Base-by-base conservation (phyloP, 2,329 filamentous ascomycete genomes). In the Salinomyces thailandicus region DNA sequence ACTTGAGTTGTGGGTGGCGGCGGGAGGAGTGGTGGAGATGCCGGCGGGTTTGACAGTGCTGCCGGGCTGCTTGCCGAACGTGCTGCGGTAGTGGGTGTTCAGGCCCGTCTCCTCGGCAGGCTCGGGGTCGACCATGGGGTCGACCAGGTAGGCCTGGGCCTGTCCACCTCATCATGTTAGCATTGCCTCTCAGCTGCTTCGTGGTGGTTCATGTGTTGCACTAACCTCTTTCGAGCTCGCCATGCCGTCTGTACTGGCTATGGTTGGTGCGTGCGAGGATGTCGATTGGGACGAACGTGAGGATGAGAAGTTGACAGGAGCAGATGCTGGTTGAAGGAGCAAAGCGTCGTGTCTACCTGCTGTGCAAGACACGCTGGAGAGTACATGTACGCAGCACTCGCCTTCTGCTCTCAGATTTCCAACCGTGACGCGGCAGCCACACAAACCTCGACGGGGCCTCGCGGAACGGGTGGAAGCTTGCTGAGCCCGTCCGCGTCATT, bases 61-160 rank as follows among this genome's bases (percentile, higher is more conserved):
- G 22, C 22, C n/a, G 9, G 22, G 22, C 4, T 26, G 22, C 22
- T 26, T 26, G 31, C 58, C 60, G 44, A 65, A 66, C 6, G 65
- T 67, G 32, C 62, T 63, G 38, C 62, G 59, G 50, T 76, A 72
- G 44, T 74, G 73, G 3, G 67, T 65, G 40, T 73, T 73, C n/a
- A 72, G 72, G 5, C 79, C 77, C 32, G 75, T 80, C 53, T 81
- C 75, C 43, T 79, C 72, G 42, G 68, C 74, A 11, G 80, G 80
- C 43, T 82, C 76, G 7, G 77, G 77, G 15, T 70, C 78, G 49
- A 68, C 76, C 43, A 85, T 64, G 45, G 81, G 81, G 49, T 81
- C 77, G 46, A 85, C 72, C 30, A 85, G 65, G 52, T 80, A 77
- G 51, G 74, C 71, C 15, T 54, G 37, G 47, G 47, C 34, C 28